Base-by-base conservation (phyloP, 169 alveolate species). In the Perkinsus olseni region DNA sequence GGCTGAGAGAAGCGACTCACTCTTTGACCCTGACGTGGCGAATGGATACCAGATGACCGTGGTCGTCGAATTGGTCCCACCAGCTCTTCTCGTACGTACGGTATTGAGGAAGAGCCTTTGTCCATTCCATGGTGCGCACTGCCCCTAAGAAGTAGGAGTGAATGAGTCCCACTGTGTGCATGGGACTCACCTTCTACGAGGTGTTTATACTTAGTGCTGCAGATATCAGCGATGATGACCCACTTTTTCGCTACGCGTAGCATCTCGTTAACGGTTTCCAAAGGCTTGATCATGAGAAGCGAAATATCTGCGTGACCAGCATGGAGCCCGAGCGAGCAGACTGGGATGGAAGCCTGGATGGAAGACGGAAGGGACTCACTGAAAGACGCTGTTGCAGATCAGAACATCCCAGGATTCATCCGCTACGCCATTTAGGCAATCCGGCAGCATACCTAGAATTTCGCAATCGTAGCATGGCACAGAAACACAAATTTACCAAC, bases 151-250 rank as follows among this genome's bases (percentile, higher is more conserved):
- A n/a, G n/a, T n/a, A 40, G 3, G 50, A 3, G 11, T 6, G 11
- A 6, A 40, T 40, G 50, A 40, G 50, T 6, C 11, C 11, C 11
- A 11, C 50, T 40, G 11, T 40, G 11, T 40, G 50, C 92, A 39
- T 91, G 0, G 92, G 38, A 36, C n/a, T 91, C 36, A 48, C 38
- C 74, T 38, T 20, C 17, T 36, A 39, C 8, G 3, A 38, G 62
- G 11, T 40, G 50, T 11, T 11, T 40, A 40, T 91, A 38, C 62
- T 38, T 91, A 11, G 3, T 50, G 34, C 39, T 36, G 38, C 38
- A 34, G n/a, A 91, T 50, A n/a, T 91, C 92, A 39, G 92, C 92
- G 21, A 91, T 91, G 62, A 91, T 91, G 36, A 91, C 92, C 92
- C 92, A 91, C 62, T n/a, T 91, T 31, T 34, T 34, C 37, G 92